Conservation (phyloP, 306 rosid genomes). For the Malus sieversii region DNA sequence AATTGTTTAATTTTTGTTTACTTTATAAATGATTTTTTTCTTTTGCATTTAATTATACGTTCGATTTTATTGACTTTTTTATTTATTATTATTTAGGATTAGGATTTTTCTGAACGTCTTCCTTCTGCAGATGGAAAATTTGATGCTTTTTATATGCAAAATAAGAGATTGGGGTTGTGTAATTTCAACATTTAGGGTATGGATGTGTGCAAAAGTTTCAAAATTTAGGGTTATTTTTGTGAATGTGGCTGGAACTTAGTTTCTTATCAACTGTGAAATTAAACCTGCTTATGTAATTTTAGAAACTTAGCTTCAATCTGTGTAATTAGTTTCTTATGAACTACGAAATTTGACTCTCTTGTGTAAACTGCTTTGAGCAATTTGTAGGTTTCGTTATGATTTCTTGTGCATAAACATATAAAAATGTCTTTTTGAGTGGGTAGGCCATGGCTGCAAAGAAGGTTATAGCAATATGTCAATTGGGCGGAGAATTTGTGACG, state of each 20-base stretch:
- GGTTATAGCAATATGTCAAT: conserved; percentile 88
- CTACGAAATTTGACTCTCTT: neutral
- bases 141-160: neutral
- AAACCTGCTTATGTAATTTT: neutral
- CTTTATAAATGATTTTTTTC: neutral
- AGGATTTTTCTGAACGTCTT: neutral
- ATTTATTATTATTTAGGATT: neutral
- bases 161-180: neutral
- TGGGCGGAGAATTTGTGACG: conserved; percentile 78
- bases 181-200: neutral
- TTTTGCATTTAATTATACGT: neutral
- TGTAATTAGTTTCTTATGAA: neutral
- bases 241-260: neutral
- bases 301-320: neutral
- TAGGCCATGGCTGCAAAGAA: conserved; percentile 66
- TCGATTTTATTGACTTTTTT: neutral
- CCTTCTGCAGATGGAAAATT: neutral
- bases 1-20: neutral
- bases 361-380: neutral
- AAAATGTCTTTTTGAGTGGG: neutral
- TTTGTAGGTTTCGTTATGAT: neutral
- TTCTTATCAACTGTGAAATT: neutral
- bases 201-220: neutral
- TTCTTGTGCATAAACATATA: neutral
- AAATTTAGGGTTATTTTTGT: neutral